A percentile compares a stretch with the other conserved stretches of the same genome.
These are phyloP conservation scores for Yamadazyma siamensis DNA, from an alignment of 1,139 yeast species.

Conservation along the genomic window DNA sequence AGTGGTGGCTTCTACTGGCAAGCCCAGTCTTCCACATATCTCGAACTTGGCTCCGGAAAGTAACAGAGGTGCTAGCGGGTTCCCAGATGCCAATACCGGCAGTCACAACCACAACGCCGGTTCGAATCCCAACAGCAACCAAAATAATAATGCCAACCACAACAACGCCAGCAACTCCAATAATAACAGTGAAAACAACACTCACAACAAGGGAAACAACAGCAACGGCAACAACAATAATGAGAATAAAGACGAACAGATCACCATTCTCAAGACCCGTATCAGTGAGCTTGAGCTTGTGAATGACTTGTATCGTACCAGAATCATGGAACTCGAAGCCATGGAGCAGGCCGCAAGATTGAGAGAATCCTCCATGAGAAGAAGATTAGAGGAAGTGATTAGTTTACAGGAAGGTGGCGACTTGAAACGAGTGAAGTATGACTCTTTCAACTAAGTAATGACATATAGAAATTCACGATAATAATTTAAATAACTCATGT, in stretches of 20 bases:
- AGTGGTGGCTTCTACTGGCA: constrained; percentile 18
- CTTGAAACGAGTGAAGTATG: constrained; percentile 19
- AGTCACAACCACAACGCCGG: constrained; percentile 1
- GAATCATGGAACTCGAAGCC: constrained; percentile 78
- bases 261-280: constrained; percentile 61
- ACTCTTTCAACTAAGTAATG: constrained; percentile 2
- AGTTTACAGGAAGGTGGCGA: constrained; percentile 19
- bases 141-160: background rate
- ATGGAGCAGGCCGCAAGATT: constrained; percentile 58
- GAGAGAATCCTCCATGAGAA: constrained; percentile 48
- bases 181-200: background rate
- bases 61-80: background rate
- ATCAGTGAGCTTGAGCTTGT: constrained; percentile 89
- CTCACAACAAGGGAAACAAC: background rate
- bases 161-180: background rate
- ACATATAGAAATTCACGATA: background rate
- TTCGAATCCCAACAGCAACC: background rate
- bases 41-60: constrained; percentile 13
- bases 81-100: background rate
- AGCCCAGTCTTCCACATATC: constrained; percentile 26
- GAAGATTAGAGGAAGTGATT: constrained; percentile 45
- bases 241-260: constrained; percentile 30
- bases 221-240: background rate
- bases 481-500: constrained; percentile 40
- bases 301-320: constrained; percentile 77